These are phyloP conservation scores for Diaporthe capsici DNA, from an alignment of 2,329 filamentous ascomycete species.

Conservation along the genomic window DNA sequence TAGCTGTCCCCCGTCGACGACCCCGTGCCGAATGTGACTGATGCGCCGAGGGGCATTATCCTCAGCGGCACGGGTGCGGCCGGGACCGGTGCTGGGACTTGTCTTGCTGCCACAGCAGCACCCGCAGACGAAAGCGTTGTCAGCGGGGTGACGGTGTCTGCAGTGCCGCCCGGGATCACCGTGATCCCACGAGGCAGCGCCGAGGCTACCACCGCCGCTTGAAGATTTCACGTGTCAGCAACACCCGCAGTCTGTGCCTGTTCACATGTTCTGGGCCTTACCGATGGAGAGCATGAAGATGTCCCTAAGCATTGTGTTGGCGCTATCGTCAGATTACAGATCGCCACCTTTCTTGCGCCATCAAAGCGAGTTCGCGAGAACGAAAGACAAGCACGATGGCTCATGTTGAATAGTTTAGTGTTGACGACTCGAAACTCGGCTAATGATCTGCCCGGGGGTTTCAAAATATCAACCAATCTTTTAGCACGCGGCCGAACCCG, in stretches of 20 bases:
- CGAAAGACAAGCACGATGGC: neutral
- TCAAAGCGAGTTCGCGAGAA: neutral
- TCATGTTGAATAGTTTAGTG: neutral
- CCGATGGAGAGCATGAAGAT: constrained; percentile 21
- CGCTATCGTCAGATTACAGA: neutral
- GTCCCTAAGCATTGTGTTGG: constrained; percentile 17
- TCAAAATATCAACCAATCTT: constrained; percentile 18
- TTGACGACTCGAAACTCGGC: constrained; percentile 20
- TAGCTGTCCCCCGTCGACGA: constrained; percentile 46
- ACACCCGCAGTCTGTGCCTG: too few relatives aligned
- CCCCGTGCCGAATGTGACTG: constrained; percentile 45
- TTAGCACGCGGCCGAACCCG: constrained; percentile 15
- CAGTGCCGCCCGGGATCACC: constrained; percentile 19
- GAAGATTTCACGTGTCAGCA: neutral
- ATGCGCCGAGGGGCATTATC: constrained; percentile 45
- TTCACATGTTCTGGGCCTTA: constrained; percentile 8
- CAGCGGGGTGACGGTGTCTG: constrained; percentile 22
- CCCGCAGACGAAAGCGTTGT: neutral
- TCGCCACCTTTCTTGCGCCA: neutral
- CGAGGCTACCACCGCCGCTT: constrained; percentile 1
- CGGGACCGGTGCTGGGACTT: neutral
- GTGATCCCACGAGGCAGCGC: constrained; percentile 31
- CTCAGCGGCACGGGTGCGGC: constrained; percentile 40
- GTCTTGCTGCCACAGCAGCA: constrained; percentile 3
- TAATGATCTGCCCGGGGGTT: constrained; percentile 14